phyloP scores from a whole-genome alignment of 148 eudicot genomes.

The Chenopodium formosanum region DNA sequence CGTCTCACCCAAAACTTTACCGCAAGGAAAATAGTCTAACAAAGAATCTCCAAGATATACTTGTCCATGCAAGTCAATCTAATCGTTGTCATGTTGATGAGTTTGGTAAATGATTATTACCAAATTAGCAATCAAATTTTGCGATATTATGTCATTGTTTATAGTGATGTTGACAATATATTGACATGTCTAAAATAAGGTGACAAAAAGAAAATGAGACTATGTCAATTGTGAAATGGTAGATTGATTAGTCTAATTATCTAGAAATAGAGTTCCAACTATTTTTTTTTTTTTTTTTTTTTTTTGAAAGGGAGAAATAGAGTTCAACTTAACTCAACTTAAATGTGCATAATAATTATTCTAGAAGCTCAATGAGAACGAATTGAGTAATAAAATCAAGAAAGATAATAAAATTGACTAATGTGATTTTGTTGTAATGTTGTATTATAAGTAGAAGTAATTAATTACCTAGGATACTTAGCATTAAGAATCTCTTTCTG shows the following conservation, averaged over 20 bases:
- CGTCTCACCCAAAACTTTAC: too few species aligned
- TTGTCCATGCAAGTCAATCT: background rate
- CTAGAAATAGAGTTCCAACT: background rate
- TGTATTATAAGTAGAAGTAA: background rate
- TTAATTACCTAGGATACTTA: conserved; percentile 61
- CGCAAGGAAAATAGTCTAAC: background rate
- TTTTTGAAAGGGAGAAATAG: background rate
- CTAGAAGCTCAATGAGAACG: background rate
- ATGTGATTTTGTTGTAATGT: too few species aligned
- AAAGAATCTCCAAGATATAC: background rate
- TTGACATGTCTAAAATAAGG: background rate
- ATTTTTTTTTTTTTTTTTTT: too few species aligned
- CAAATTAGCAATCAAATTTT: background rate
- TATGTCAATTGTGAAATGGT: conserved; percentile 2
- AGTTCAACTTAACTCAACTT: background rate
- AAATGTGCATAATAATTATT: background rate
- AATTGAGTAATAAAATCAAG: too few species aligned
- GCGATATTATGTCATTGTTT: too few species aligned
- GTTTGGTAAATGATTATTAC: background rate
- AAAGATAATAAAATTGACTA: too few species aligned
- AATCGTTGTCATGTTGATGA: background rate
- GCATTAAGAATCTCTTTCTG: conserved; percentile 81
- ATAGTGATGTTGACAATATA: background rate
- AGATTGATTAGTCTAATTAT: background rate
- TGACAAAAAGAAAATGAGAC: background rate